phyloP scores from a whole-genome alignment of 176 grass and related monocot species.

The Hsuehochloa calcarea region DNA sequence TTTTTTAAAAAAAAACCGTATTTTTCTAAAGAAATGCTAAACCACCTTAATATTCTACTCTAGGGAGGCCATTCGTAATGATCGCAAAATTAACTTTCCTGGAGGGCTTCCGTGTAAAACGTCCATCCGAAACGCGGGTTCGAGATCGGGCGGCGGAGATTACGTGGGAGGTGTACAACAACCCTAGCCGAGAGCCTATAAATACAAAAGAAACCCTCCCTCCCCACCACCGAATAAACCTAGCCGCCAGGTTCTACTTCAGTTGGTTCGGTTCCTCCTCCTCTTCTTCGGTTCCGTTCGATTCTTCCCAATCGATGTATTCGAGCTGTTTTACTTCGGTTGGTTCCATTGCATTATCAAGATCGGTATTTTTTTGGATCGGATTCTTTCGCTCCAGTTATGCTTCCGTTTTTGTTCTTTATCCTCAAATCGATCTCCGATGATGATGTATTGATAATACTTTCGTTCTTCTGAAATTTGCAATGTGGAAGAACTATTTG shows the following conservation, averaged over 20 bases:
- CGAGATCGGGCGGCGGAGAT: slow-evolving; percentile 9
- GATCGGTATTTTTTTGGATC: background rate
- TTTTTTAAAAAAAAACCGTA: too few species aligned
- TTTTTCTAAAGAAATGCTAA: too few species aligned
- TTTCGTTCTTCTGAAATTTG: slow-evolving; percentile 58
- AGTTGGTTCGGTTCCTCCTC: too few species aligned
- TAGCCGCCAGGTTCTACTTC: slow-evolving; percentile 29
- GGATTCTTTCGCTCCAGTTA: background rate
- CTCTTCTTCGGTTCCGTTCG: background rate
- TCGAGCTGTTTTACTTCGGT: background rate
- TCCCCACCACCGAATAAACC: background rate
- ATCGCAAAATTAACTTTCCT: too few species aligned
- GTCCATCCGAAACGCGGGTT: background rate
- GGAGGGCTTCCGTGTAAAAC: too few species aligned
- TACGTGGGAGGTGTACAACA: background rate
- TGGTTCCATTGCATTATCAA: background rate
- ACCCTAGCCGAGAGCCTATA: slow-evolving; percentile 30
- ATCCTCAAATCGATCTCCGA: background rate
- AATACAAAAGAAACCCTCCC: background rate
- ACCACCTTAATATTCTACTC: too few species aligned
- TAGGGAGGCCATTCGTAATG: too few species aligned
- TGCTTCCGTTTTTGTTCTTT: background rate
- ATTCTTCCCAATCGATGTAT: background rate
- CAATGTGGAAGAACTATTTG: slow-evolving; percentile 46
- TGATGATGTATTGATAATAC: slow-evolving; percentile 43